Base-by-base conservation (phyloP, 495 filamentous ascomycete species). In the Aspergillus sparsus region DNA sequence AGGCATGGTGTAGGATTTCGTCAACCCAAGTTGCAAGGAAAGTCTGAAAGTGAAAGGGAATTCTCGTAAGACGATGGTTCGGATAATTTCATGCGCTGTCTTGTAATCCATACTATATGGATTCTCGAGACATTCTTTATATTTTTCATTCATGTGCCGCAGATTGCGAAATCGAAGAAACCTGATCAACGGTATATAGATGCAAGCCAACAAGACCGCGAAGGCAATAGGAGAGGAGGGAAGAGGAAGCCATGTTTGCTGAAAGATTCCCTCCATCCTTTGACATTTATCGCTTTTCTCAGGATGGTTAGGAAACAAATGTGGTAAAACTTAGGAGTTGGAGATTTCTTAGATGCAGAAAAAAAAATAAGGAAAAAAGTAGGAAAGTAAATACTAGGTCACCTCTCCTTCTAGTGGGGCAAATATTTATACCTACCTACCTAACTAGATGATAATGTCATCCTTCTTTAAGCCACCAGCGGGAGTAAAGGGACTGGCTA, bases 41-140 rank as follows among this genome's bases (percentile, higher is more conserved):
- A 47, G 44, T 21, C 44, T 47, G 9, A 21, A 21, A 7, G 44
- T 47, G 44, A 47, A 47, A 18, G 44, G 44, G 44, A 47, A 47
- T 7, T 47, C 44, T 7, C 44, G 44, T 9, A 47, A 18, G 27
- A 47, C 10, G 15, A 47, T 47, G 15, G 44, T 47, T 21, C 44
- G 12, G 16, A 47, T 47, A 9, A 47, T 21, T n/a, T 47, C 44
- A 16, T 47, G 44, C 15, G 44, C 44, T 18, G 44, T 10, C 6
- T 16, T 5, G 44, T 47, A 47, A 16, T 47, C 44, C 44, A 47
- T 47, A 47, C 15, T 47, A 10, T 47, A 47, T 21, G 44, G 44
- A 5, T 47, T 21, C 9, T 16, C 44, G 6, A 47, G 44, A 21
- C 18, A 47, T 16, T 47, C 27, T 18, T 21, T 47, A 10, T 47